Conservation (phyloP, 345 rosid species). For the Syzygium aromaticum region DNA sequence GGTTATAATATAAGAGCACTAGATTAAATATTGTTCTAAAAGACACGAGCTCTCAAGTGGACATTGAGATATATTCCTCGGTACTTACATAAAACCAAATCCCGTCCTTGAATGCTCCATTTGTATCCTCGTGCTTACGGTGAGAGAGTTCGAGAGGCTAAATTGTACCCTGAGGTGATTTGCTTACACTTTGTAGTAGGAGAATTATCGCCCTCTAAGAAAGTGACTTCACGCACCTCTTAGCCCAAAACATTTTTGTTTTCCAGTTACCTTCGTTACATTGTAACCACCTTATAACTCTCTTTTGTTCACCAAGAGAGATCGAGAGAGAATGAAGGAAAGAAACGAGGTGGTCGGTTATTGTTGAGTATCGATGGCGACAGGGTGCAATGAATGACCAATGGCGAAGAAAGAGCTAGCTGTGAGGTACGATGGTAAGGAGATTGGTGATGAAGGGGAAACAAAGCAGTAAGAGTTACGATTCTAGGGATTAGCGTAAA, state of each 20-base stretch:
- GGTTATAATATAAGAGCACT: neutral
- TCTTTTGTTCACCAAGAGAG: neutral
- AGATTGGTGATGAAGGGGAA: too few species aligned
- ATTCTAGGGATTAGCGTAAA: neutral
- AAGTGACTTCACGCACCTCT: neutral
- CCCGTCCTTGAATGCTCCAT: neutral
- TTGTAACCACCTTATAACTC: neutral
- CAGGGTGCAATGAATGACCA: neutral
- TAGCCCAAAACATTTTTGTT: neutral
- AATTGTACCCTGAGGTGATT: neutral
- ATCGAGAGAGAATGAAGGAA: neutral
- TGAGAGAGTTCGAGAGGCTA: neutral
- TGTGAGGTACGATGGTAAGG: neutral
- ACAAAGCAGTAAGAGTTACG: neutral
- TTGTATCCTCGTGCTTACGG: neutral
- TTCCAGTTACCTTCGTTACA: neutral
- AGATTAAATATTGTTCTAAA: fast-evolving
- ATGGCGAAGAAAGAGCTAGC: neutral
- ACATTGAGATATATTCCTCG: neutral
- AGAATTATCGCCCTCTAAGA: neutral
- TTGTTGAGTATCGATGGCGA: neutral
- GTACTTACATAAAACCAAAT: neutral
- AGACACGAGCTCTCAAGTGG: neutral
- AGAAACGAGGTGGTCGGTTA: neutral
- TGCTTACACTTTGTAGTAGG: neutral